These are phyloP conservation scores for Suillus brevipes DNA, from an alignment of 768 basidiomycete species.

Conservation along the genomic window DNA sequence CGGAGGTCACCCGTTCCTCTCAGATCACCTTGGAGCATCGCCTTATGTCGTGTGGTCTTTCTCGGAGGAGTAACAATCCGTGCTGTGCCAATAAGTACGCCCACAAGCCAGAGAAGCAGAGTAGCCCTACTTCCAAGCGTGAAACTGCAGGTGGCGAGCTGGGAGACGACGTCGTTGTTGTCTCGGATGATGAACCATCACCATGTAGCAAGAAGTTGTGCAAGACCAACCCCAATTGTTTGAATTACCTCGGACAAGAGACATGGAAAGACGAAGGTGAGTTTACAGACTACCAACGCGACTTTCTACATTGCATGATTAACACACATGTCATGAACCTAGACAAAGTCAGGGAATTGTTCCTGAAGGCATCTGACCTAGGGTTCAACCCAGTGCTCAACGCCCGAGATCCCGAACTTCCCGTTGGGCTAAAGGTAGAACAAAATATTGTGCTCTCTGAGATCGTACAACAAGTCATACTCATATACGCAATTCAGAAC, in stretches of 20 bases:
- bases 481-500: slow-evolving; percentile 53
- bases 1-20: slow-evolving; percentile 54
- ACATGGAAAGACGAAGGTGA: slow-evolving; percentile 76
- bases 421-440: slow-evolving; percentile 75
- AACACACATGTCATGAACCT: slow-evolving; percentile 17
- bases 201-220: slow-evolving; percentile 65
- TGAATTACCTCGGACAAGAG: slow-evolving; percentile 86
- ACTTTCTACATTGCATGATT: slow-evolving; percentile 7
- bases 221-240: slow-evolving; percentile 77
- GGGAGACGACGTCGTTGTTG: slow-evolving; percentile 64
- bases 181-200: slow-evolving; percentile 64
- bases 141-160: slow-evolving; percentile 41
- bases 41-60: slow-evolving; percentile 67
- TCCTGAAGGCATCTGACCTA: slow-evolving; percentile 51
- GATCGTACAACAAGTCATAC: slow-evolving; percentile 5
- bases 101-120: slow-evolving; percentile 19
- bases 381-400: slow-evolving; percentile 54
- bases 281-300: slow-evolving; percentile 17
- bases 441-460: background rate
- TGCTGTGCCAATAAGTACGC: slow-evolving; percentile 63
- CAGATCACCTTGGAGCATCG: slow-evolving; percentile 70
- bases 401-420: slow-evolving; percentile 53
- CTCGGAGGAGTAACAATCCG: slow-evolving; percentile 45
- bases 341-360: slow-evolving; percentile 54
- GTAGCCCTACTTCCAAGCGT: slow-evolving; percentile 13